Base-by-base conservation (phyloP, 768 basidiomycete genomes). In the Panellus pusillus region DNA sequence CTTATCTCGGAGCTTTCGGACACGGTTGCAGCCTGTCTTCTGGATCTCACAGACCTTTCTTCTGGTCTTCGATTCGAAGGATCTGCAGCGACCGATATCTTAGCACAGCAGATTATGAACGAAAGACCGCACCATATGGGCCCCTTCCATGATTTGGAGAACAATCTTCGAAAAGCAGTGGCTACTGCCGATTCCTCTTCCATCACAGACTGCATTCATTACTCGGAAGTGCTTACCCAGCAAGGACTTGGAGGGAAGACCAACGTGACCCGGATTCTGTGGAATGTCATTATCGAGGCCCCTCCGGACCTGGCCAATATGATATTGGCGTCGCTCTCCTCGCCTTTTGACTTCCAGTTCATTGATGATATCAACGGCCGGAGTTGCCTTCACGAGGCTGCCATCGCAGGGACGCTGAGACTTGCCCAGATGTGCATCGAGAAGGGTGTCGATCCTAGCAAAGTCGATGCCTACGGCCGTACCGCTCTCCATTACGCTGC, bases 291-390 rank as follows among this genome's bases (percentile, higher is more conserved):
- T 54, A 83, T 93, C 46, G 89, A 91, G 57, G 91, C 93, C 9
- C 84, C 87, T 42, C 69, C 76, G 2, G 80, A 81, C n/a, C 74
- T 91, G 39, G 86, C 81, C 17, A 86, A 92, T 63, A 72, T 92
- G 45, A 88, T 93, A 42, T 73, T 94, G 27, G 72, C 83, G 29
- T 82, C 87, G 14, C 71, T 88, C 17, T 75, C 77, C 20, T 73
- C 72, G 13, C 84, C 87, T 0, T 92, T 98, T 66, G 91, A 98
- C 69, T 98, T 93, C 67, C 77, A 79, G 43, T 98, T 93, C 66
- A 79, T 98, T 43, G 97, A 98, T 66, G 94, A 98, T 62, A 99
- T 99, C 75, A 98, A 98, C 67, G 91, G 89, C 38, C 83, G 97
- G 32, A 95, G 90, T 3, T 93, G 91, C 60, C 79, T 98, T 18